These are phyloP conservation scores for Maudiozyma turicensis DNA, from an alignment of 805 yeast species.

Conservation along the genomic window DNA sequence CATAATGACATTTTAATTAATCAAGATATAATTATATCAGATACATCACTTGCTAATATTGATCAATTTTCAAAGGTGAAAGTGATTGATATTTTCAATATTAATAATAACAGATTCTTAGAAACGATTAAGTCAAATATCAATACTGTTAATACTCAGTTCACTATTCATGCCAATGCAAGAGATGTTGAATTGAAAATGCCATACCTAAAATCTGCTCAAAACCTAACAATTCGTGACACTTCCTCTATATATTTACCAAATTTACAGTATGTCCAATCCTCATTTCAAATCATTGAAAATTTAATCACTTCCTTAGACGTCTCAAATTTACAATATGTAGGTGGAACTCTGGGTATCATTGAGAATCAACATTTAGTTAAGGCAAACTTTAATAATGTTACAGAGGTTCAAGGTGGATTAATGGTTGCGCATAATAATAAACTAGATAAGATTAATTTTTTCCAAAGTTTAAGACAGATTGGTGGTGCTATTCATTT, in stretches of 20 bases:
- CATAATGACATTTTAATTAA: constrained; percentile 42
- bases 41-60: constrained; percentile 62
- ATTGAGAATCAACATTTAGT: constrained; percentile 45
- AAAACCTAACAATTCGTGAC: constrained; percentile 59
- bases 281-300: constrained; percentile 55
- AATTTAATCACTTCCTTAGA: constrained; percentile 44
- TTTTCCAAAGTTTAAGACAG: constrained; percentile 47
- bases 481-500: constrained; percentile 77
- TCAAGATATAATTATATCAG: constrained; percentile 51
- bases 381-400: constrained; percentile 40
- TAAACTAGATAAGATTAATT: constrained; percentile 40
- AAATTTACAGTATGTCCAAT: constrained; percentile 41
- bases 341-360: constrained; percentile 65
- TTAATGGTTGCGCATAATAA: constrained; percentile 59
- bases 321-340: constrained; percentile 44
- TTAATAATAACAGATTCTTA: constrained; percentile 65
- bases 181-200: constrained; percentile 42
- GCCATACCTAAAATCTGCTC: constrained; percentile 44
- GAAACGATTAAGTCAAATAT: constrained; percentile 48
- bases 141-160: constrained; percentile 43
- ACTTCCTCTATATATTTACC: constrained; percentile 40
- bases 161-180: constrained; percentile 63
- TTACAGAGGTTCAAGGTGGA: constrained; percentile 67
- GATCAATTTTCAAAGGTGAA: constrained; percentile 48
- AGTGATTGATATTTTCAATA: constrained; percentile 44